A percentile compares a stretch with the other conserved stretches of the same genome.
phyloP scores from a whole-genome alignment of 116 monocot species.

The Iris pallida region DNA sequence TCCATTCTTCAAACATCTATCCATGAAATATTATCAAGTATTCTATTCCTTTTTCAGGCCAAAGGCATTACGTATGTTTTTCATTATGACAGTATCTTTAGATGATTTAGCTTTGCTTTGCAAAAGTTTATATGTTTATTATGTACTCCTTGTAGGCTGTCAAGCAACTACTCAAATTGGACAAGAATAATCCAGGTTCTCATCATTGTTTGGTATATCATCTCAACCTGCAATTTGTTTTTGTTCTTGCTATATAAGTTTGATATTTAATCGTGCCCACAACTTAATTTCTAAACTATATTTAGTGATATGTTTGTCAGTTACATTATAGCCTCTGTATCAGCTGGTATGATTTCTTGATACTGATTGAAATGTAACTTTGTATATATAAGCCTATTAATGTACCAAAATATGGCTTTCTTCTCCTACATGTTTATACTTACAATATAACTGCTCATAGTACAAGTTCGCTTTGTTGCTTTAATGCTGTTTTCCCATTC shows the following conservation, averaged over 20 bases:
- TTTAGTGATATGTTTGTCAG: neutral
- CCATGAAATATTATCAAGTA: too few relatives aligned
- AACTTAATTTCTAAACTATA: too few relatives aligned
- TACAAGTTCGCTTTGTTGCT: too few relatives aligned
- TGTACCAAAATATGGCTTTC: too few relatives aligned
- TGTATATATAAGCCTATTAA: too few relatives aligned
- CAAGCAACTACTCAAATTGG: slow-evolving; percentile 68
- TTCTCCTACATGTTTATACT: too few relatives aligned
- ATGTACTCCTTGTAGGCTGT: slow-evolving; percentile 48
- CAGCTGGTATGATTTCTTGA: neutral
- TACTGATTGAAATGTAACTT: neutral
- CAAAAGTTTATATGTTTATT: neutral
- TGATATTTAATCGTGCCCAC: neutral
- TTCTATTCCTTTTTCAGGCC: too few relatives aligned
- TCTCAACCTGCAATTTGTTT: slow-evolving; percentile 2
- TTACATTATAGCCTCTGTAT: neutral
- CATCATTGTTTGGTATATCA: slow-evolving; percentile 80
- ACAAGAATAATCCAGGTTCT: slow-evolving; percentile 51
- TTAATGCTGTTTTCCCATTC: too few relatives aligned
- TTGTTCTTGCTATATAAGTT: neutral
- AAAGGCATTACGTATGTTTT: too few relatives aligned
- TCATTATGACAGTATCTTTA: too few relatives aligned
- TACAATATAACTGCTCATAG: too few relatives aligned
- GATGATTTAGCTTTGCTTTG: neutral
- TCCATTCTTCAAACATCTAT: too few relatives aligned